A percentile compares a stretch with the other conserved stretches of the same genome.
phyloP scores from a whole-genome alignment of 2,329 filamentous ascomycete genomes.

The Apiospora hydei region DNA sequence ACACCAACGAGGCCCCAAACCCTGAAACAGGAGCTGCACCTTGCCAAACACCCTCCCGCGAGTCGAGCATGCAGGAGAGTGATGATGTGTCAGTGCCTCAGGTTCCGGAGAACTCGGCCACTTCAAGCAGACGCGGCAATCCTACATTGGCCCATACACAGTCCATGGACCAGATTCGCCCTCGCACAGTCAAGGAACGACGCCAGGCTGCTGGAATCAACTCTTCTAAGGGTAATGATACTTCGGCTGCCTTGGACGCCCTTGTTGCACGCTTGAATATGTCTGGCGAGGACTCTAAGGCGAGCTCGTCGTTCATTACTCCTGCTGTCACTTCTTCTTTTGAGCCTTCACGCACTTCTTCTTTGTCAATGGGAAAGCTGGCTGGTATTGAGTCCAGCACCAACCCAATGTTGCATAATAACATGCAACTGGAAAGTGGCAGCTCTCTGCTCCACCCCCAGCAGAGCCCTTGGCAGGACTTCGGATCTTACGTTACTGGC shows the following conservation, averaged over 20 bases:
- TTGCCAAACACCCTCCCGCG: conserved; percentile 37
- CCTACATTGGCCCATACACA: conserved; percentile 29
- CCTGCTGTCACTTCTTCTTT: conserved; percentile 39
- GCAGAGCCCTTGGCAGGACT: conserved; percentile 23
- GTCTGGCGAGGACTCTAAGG: conserved; percentile 39
- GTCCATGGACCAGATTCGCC: conserved; percentile 30
- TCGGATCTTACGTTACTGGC: background rate
- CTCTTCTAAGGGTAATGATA: conserved; percentile 34
- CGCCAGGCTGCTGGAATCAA: conserved; percentile 37
- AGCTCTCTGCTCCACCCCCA: background rate
- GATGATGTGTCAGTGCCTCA: conserved; percentile 33
- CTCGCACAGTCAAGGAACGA: conserved; percentile 27
- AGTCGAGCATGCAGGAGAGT: conserved; percentile 37
- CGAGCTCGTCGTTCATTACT: conserved; percentile 55
- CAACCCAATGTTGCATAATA: conserved; percentile 22
- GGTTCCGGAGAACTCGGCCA: conserved; percentile 26
- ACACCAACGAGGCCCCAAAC: background rate
- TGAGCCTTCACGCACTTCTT: background rate
- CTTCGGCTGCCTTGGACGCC: conserved; percentile 33
- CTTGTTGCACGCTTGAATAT: conserved; percentile 35
- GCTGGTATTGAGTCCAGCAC: conserved; percentile 20
- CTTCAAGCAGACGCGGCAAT: conserved; percentile 27
- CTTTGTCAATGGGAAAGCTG: conserved; percentile 26
- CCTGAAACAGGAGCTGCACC: background rate
- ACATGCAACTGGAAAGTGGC: conserved; percentile 12